Evolutionary conservation across 2,329 filamentous ascomycete genomes (phyloP), one percentile per base, ranked within the genome.

Genomic region (Aspergillus costaricaensis): DNA sequence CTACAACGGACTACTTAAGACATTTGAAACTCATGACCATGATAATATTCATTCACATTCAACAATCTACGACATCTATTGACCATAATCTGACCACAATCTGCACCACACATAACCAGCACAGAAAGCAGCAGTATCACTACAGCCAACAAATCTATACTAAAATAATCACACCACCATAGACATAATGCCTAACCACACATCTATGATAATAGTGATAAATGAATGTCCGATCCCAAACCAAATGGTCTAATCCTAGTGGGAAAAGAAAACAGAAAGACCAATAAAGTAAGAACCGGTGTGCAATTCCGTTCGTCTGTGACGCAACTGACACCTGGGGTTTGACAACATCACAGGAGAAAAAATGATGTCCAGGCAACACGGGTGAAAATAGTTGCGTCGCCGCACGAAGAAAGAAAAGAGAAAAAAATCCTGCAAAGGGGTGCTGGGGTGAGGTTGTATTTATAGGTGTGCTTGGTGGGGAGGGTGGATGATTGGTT

Each of bases 281-380:
- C 75, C 73, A 80, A 75, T 81, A 82, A 80, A 79, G 77, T 79
- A 79, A 75, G 80, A 78, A 82, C 80, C 82, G 79, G 82, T 77
- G 81, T 91, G 89, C 89, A 92, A 94, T 94, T 90, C 83, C 84
- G 80, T 89, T 79, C 63, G 74, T 91, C 90, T 93, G 85, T 84
- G 88, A 86, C 88, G 86, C 84, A 86, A 89, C 85, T 87, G 90
- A 92, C 90, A 88, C 89, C 87, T 87, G 79, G 77, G 53, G 2
- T 14, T 14, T 51, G 70, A 61, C 73, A 75, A 80, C 81, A 84
- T 79, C 77, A 81, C 64, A 75, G 67, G n/a, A 44, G 19, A 55
- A 66, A 72, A 74, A 72, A 81, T 81, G 75, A 79, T 79, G 88
- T 82, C 83, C 85, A 88, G 90, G 89, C 89, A 92, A 92, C 88